phyloP scores from a whole-genome alignment of 352 stramenopile genomes.

The Globisporangium paddicum region DNA sequence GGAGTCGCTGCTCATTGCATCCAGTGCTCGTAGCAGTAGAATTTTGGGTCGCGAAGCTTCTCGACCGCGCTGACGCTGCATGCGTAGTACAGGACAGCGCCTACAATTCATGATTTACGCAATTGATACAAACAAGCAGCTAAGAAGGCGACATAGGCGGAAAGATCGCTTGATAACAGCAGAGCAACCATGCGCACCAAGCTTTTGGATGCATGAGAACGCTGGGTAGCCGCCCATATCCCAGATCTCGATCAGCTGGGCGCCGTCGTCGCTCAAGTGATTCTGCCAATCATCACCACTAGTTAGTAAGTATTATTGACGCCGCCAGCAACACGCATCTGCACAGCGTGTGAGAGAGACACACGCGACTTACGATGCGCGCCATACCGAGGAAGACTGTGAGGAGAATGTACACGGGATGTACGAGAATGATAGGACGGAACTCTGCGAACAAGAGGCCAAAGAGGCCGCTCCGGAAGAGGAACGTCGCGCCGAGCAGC shows the following conservation, averaged over 20 bases:
- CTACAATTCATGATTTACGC: slow-evolving; percentile 20
- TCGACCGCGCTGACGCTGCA: slow-evolving; percentile 45
- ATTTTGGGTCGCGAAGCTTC: slow-evolving; percentile 44
- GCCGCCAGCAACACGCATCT: too few relatives aligned
- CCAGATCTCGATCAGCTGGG: slow-evolving; percentile 36
- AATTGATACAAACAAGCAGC: background rate
- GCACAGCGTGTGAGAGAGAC: too few relatives aligned
- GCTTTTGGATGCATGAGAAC: slow-evolving; percentile 51
- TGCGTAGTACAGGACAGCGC: slow-evolving; percentile 45
- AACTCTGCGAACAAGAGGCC: slow-evolving; percentile 55
- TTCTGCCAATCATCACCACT: slow-evolving; percentile 13
- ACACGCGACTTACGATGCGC: slow-evolving; percentile 39
- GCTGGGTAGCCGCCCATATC: slow-evolving; percentile 30
- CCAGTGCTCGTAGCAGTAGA: slow-evolving; percentile 47
- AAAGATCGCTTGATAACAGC: background rate
- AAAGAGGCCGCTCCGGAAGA: slow-evolving; percentile 70
- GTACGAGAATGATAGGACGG: slow-evolving; percentile 33
- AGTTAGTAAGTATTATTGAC: too few relatives aligned
- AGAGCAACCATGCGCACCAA: slow-evolving; percentile 25
- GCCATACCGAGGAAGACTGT: slow-evolving; percentile 37
- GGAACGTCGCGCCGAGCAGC: slow-evolving; percentile 56
- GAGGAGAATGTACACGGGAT: slow-evolving; percentile 43
- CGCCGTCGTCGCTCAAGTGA: slow-evolving; percentile 24
- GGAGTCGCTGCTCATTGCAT: background rate
- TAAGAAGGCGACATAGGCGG: background rate